Evolutionary conservation across 129 eudicot genomes (phyloP).

Genomic region (Flaveria bidentis): DNA sequence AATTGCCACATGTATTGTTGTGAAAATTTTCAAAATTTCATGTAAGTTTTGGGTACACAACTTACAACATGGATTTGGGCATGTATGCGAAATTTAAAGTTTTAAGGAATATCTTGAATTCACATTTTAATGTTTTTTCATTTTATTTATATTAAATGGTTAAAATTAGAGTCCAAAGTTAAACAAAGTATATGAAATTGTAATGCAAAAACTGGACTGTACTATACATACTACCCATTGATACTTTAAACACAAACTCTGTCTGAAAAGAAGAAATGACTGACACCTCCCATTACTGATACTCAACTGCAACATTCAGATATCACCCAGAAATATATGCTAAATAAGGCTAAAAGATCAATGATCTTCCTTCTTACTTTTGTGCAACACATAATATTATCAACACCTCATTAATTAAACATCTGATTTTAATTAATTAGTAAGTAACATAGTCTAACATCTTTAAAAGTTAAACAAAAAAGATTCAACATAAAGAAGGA

Average conservation of each 20-base stretch:
- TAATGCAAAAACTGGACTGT: background rate
- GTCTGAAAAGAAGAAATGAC: conserved; percentile 34
- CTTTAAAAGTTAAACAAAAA: conserved; percentile 11
- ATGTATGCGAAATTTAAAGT: background rate
- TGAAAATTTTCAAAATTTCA: too few relatives aligned
- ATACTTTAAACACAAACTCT: conserved; percentile 24
- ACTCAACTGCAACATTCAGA: conserved; percentile 55
- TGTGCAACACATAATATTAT: conserved; percentile 8
- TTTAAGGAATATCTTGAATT: background rate
- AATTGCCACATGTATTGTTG: too few relatives aligned
- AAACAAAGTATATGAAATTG: conserved; percentile 8
- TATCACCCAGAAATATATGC: conserved; percentile 30
- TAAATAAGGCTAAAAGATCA: conserved; percentile 12
- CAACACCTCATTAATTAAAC: background rate
- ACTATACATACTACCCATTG: background rate
- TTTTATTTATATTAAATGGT: background rate
- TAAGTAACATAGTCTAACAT: conserved; percentile 24
- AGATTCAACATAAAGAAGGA: conserved; percentile 57
- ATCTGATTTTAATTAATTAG: conserved; percentile 13
- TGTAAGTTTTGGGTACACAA: background rate
- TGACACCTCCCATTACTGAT: conserved; percentile 46
- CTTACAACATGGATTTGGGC: background rate
- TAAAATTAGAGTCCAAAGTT: background rate
- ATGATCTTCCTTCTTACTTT: conserved; percentile 34
- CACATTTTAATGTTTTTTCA: too few relatives aligned